Percentiles rank a stretch among this genome's conserved stretches.
phyloP scores from a whole-genome alignment of 768 basidiomycete species.

The Zangia roseola region DNA sequence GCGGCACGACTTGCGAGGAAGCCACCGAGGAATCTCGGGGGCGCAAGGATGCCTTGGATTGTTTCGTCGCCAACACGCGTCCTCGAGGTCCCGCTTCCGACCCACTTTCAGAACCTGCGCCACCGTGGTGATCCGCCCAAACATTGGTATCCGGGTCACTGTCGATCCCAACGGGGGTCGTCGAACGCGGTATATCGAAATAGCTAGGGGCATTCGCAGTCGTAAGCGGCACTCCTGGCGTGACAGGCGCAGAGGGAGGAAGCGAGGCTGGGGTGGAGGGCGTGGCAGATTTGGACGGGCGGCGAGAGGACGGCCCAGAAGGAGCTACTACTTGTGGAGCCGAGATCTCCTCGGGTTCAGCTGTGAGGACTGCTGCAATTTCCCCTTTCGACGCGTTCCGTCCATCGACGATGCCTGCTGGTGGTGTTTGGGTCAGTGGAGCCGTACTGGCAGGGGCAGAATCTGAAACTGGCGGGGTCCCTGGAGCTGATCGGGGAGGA shows the following conservation, averaged over 20 bases:
- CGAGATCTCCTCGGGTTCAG: constrained; percentile 42
- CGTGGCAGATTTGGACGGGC: constrained; percentile 17
- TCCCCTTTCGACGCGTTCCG: constrained; percentile 32
- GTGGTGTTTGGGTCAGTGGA: constrained; percentile 11
- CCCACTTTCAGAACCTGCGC: constrained; percentile 16
- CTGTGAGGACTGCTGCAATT: constrained; percentile 48
- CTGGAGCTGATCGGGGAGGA: constrained; percentile 21
- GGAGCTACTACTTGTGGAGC: constrained; percentile 3
- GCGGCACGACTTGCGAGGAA: constrained; percentile 23
- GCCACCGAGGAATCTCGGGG: constrained; percentile 23
- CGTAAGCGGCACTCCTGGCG: constrained; percentile 18
- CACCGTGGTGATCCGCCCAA: constrained; percentile 25
- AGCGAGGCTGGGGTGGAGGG: constrained; percentile 19
- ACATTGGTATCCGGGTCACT: constrained; percentile 24
- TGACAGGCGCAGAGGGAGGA: constrained; percentile 22
- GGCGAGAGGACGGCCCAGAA: constrained; percentile 13
- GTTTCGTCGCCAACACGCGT: constrained; percentile 16
- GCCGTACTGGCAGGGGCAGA: constrained; percentile 11
- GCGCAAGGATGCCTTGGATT: constrained; percentile 26
- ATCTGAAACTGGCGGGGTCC: constrained; percentile 17
- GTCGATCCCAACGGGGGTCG: constrained; percentile 23
- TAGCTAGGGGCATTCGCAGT: constrained; percentile 7
- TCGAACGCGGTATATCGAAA: constrained; percentile 28
- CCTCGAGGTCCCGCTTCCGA: constrained; percentile 19
- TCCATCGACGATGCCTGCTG: constrained; percentile 11